A percentile compares a stretch with the other conserved stretches of the same genome.
phyloP scores from a whole-genome alignment of 192 early-diverging fungal species.

The Coemansia sp. region DNA sequence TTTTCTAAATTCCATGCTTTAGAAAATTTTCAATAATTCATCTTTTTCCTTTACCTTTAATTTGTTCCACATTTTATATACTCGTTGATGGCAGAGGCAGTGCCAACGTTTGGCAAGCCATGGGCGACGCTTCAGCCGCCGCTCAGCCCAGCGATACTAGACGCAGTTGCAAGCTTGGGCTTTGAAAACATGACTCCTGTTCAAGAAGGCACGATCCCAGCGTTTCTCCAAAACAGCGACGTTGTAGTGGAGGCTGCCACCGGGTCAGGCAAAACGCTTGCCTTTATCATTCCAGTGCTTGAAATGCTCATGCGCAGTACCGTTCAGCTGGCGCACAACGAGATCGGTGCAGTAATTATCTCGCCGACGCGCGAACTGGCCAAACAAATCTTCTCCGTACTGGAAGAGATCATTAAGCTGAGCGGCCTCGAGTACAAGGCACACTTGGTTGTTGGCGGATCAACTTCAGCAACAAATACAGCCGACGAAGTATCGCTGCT shows the following conservation, averaged over 20 bases:
- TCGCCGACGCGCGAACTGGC: conserved; percentile 90
- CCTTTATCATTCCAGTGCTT: conserved; percentile 89
- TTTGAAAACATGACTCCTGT: conserved; percentile 93
- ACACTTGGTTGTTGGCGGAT: conserved; percentile 48
- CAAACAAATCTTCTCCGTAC: conserved; percentile 76
- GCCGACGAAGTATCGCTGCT: conserved; percentile 50
- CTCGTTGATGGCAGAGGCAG: conserved; percentile 31
- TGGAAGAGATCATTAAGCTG: conserved; percentile 58
- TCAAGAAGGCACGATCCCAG: conserved; percentile 87
- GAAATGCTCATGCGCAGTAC: conserved; percentile 76
- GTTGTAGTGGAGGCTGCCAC: conserved; percentile 97
- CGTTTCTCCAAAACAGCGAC: conserved; percentile 90
- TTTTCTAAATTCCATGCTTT: background rate
- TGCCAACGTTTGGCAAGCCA: conserved; percentile 60
- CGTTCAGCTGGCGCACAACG: conserved; percentile 60
- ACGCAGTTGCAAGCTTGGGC: conserved; percentile 63
- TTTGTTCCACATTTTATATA: background rate
- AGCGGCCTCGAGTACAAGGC: conserved; percentile 23
- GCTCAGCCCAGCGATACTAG: conserved; percentile 57
- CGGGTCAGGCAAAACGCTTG: conserved; percentile 94
- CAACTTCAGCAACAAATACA: conserved; percentile 42
- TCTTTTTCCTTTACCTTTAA: background rate
- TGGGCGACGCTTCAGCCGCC: conserved; percentile 65
- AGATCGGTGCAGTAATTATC: conserved; percentile 87
- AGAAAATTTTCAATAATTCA: background rate